Base-by-base conservation (phyloP, 306 rosid species). In the Fagus crenata region DNA sequence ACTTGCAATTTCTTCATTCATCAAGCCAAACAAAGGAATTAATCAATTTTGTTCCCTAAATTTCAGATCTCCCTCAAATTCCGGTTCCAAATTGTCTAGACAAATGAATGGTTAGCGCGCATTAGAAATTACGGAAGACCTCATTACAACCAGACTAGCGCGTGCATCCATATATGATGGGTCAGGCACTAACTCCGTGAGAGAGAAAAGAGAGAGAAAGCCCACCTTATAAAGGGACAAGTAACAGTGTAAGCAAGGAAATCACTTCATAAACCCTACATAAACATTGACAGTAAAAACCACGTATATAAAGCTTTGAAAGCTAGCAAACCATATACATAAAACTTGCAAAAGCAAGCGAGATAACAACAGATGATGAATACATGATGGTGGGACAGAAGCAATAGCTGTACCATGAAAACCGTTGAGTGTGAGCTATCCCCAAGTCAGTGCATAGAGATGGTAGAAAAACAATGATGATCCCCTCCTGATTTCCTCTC, bases 401-500 rank as follows among this genome's bases (percentile, higher is more conserved):
- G 17, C 17, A 13, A 33, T 12, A 13, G 18, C 68, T 33, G 8
- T n/a, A 33, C 68, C 13, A 58, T 32, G 31, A 12, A 77, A 53
- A 8, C 4, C 4, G 14, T 46, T 0, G 2, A 41, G 41, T 15
- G 75, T 39, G n/a, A 39, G 42, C 40, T 49, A 11, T 49, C 60
- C 72, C 36, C 8, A 33, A 17, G 35, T 37, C 73, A 18, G 15
- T 51, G 67, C 4, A 53, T n/a, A 14, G 43, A 14, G 41, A 49
- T 7, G 13, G 36, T 35, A 6, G 73, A 65, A 40, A 76, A 49
- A 53, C 68, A 40, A 53, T 41, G 67, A 54, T 53, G 79, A 9
- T n/a, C 58, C 54, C 67, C 65, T 31, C 71, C 71, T 6, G 71
- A 28, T 28, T 5, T 37, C 59, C 72, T 39, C 9, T 17, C 18